A percentile compares a stretch with the other conserved stretches of the same genome.
phyloP scores from a whole-genome alignment of 129 eudicot species.

The Flaveria brownii region DNA sequence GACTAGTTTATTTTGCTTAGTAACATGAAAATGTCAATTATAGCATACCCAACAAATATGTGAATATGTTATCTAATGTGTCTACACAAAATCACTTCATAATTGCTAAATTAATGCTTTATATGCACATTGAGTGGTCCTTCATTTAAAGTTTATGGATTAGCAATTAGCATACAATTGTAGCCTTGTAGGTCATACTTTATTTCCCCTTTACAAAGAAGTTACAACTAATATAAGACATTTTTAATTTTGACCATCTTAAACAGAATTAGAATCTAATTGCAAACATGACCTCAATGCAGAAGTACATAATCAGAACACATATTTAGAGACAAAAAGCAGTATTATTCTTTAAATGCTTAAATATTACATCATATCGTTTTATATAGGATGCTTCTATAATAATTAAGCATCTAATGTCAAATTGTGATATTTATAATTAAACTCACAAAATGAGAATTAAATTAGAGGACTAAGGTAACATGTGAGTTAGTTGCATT shows the following conservation, averaged over 20 bases:
- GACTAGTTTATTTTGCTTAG: background rate
- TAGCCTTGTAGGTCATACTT: background rate
- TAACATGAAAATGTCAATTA: constrained; percentile 5
- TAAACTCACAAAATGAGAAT: no score
- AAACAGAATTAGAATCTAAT: no score
- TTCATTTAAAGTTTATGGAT: constrained; percentile 14
- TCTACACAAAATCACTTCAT: constrained; percentile 2
- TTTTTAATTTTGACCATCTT: background rate
- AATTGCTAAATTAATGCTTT: constrained; percentile 25
- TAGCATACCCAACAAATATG: constrained; percentile 6
- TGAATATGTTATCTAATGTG: constrained; percentile 10
- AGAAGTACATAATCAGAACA: no score
- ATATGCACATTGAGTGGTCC: constrained; percentile 28
- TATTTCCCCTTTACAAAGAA: constrained; percentile 22
- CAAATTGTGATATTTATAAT: no score
- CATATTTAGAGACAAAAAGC: no score
- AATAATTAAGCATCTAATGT: no score
- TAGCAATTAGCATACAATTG: background rate
- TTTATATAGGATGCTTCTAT: no score
- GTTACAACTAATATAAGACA: constrained; percentile 12
- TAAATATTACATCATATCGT: no score
- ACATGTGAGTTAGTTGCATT: no score
- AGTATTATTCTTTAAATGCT: no score
- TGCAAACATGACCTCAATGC: no score
- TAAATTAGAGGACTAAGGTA: no score